Percentiles rank a stretch among this genome's conserved stretches.
phyloP scores from a whole-genome alignment of 306 rosid genomes.

The Glycine soja region DNA sequence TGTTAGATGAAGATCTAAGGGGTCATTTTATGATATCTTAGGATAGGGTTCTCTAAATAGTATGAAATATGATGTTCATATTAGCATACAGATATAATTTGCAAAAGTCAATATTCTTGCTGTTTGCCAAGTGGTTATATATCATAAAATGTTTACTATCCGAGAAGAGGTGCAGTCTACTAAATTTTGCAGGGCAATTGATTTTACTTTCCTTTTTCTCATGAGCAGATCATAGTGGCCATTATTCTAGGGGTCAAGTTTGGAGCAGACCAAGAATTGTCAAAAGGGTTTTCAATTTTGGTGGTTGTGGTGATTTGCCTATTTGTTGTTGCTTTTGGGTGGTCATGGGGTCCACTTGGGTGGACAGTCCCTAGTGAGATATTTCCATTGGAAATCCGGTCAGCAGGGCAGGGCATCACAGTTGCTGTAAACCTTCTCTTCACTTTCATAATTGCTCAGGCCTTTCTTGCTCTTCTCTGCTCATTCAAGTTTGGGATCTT shows the following conservation, averaged over 20 bases:
- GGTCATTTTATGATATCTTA: background rate
- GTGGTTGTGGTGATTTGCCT: slow-evolving; percentile 81
- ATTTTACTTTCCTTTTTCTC: slow-evolving; percentile 23
- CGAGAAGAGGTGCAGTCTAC: background rate
- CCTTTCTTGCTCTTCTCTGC: slow-evolving; percentile 57
- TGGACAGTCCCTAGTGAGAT: slow-evolving; percentile 63
- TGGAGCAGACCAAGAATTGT: slow-evolving; percentile 58
- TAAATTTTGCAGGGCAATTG: background rate
- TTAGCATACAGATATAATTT: background rate
- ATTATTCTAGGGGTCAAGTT: slow-evolving; percentile 74
- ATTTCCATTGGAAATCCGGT: slow-evolving; percentile 57
- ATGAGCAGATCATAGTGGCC: slow-evolving; percentile 73
- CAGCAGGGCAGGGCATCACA: slow-evolving; percentile 62
- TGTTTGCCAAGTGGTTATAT: too few species aligned
- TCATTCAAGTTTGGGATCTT: slow-evolving; percentile 53
- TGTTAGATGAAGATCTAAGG: background rate
- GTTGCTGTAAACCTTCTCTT: slow-evolving; percentile 58
- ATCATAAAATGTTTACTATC: background rate
- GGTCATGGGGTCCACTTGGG: slow-evolving; percentile 65
- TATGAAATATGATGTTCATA: background rate
- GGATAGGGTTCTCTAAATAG: background rate
- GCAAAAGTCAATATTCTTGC: background rate
- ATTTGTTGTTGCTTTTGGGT: slow-evolving; percentile 75
- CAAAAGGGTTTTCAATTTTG: slow-evolving; percentile 65
- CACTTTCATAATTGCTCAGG: slow-evolving; percentile 57